phyloP scores from a whole-genome alignment of 1,139 yeast genomes.

The Magnusiomyces magnusii region DNA sequence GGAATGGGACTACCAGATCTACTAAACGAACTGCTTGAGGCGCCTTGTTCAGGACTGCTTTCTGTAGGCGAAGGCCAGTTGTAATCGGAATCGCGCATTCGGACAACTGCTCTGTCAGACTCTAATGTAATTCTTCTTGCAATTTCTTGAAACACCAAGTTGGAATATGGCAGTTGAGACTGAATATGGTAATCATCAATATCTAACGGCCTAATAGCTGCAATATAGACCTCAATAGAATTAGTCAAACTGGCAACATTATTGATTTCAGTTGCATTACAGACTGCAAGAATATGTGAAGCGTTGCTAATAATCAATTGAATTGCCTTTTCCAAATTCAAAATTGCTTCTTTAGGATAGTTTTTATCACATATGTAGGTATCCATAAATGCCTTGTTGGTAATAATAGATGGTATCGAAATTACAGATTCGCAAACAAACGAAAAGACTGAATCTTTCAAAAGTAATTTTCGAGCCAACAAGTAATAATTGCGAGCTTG shows the following conservation, averaged over 20 bases:
- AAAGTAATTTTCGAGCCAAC: slow-evolving; percentile 23
- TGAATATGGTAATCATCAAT: not conserved
- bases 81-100: slow-evolving; percentile 8
- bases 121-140: slow-evolving; percentile 13
- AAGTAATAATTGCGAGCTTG: slow-evolving; percentile 23
- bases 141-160: slow-evolving; percentile 14
- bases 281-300: slow-evolving; percentile 13
- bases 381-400: slow-evolving; percentile 1
- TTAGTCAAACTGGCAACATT: slow-evolving; percentile 21
- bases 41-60: not conserved
- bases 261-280: slow-evolving; percentile 22
- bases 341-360: slow-evolving; percentile 8
- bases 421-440: slow-evolving; percentile 43
- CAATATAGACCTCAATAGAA: slow-evolving; percentile 27
- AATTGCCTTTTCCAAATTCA: slow-evolving; percentile 14
- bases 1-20: not conserved
- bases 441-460: slow-evolving; percentile 41
- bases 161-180: slow-evolving; percentile 8
- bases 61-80: slow-evolving; percentile 13
- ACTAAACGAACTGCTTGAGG: not conserved
- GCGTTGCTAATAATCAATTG: slow-evolving; percentile 10
- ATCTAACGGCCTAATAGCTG: slow-evolving; percentile 21
- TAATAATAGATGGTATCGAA: slow-evolving; percentile 37
- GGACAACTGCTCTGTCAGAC: slow-evolving; percentile 12
- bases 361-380: not conserved